phyloP scores from a whole-genome alignment of 352 stramenopile genomes.

The Pythium plurisporium region DNA sequence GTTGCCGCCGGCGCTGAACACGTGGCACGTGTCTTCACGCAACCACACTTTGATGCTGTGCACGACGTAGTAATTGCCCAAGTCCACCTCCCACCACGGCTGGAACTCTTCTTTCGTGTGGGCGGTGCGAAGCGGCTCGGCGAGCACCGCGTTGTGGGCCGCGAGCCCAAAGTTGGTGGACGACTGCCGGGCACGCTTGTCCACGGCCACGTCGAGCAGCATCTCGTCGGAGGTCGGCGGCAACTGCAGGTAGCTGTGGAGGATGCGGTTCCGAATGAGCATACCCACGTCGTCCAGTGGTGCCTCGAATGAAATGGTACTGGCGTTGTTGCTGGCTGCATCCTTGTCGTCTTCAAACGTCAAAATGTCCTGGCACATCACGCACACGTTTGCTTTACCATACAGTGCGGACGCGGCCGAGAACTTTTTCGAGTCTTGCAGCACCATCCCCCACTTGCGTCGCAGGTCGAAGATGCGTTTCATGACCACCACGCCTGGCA shows the following conservation, averaged over 20 bases:
- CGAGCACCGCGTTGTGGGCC: constrained; percentile 18
- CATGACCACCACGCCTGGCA: constrained; percentile 27
- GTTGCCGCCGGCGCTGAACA: not conserved
- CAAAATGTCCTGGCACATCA: constrained; percentile 29
- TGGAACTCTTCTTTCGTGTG: constrained; percentile 28
- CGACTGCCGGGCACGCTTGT: constrained; percentile 26
- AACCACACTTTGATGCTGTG: constrained; percentile 31
- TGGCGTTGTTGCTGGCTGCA: not conserved
- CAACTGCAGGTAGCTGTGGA: constrained; percentile 3
- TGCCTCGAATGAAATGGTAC: not conserved
- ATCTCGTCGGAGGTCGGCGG: constrained; percentile 12
- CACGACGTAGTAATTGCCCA: constrained; percentile 29
- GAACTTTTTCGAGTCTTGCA: constrained; percentile 29
- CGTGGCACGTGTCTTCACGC: constrained; percentile 19
- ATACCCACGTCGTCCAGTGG: constrained; percentile 21
- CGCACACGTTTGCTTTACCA: constrained; percentile 18
- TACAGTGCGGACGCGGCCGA: constrained; percentile 25
- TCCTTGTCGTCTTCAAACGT: constrained; percentile 23
- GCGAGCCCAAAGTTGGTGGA: constrained; percentile 27
- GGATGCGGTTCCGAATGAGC: constrained; percentile 17
- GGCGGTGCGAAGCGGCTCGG: constrained; percentile 13
- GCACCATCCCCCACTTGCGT: constrained; percentile 28
- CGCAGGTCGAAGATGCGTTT: constrained; percentile 28
- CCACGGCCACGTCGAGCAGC: constrained; percentile 22
- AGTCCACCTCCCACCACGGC: constrained; percentile 32